Evolutionary conservation across 768 basidiomycete species (phyloP), one percentile per base, ranked within the genome.

Genomic region (Crucibulum laeve): DNA sequence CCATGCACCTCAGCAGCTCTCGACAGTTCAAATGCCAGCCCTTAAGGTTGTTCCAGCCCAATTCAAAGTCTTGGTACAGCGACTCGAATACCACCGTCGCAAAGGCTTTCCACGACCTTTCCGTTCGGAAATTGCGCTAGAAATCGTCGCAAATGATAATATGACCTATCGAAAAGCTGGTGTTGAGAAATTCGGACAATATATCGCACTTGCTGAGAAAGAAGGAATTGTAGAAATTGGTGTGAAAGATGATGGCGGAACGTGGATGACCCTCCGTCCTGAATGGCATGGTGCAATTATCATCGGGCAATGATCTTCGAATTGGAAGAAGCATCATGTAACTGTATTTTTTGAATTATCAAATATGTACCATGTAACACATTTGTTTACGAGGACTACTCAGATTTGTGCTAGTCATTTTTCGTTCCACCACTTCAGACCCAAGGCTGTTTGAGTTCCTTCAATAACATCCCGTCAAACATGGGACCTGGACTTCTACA

Each of bases 41-140:
- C n/a, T 8, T 6, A 30, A 23, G 37, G 14, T 53, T 13, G 21
- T 44, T 17, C 57, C 61, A 42, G 15, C 45, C 15, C 47, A 45
- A 37, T 75, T 74, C 47, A 47, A 48, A 25, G 50, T 63, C 21
- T 53, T 77, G 32, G 59, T 74, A 25, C 44, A 62, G 23, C 25
- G 45, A 25, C 62, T 77, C 14, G 47, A 61, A 32, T 49, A 42
- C 10, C 39, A 66, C 40, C 62, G 58, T 33, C 45, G 46, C 6
- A 61, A 62, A 17, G 74, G 73, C 1, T 39, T 49, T 25, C n/a
- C 38, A 13, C 51, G 51, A n/a, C 57, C 64, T 15, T 56, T 65
- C 6, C 68, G 74, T 44, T 70, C 70, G 19, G n/a, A 36, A 1
- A 44, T 79, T 7, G 69, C 64, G 7, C 26, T 54, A 21, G 51